phyloP scores from a whole-genome alignment of 164 flowering plant genomes.

The Platanus orientalis region DNA sequence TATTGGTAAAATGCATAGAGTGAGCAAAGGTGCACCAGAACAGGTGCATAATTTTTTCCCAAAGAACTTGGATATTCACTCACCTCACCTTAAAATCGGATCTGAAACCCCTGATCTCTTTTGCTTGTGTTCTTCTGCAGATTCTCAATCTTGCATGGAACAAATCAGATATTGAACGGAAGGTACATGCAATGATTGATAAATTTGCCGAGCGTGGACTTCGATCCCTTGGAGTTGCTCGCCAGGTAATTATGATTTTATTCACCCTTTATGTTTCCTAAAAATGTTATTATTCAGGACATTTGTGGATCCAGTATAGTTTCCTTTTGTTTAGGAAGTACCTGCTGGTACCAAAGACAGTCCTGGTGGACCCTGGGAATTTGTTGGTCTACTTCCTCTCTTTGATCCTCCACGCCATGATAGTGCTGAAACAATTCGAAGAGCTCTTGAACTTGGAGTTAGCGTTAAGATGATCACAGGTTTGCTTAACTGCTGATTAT shows the following conservation, averaged over 20 bases:
- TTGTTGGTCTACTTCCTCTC: no score
- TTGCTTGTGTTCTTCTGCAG: conserved; percentile 21
- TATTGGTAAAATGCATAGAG: conserved; percentile 49
- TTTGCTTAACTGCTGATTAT: no score
- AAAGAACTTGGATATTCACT: not conserved
- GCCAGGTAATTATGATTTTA: conserved; percentile 34
- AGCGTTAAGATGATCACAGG: no score
- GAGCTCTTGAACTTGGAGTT: no score
- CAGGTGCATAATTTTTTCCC: conserved; percentile 21
- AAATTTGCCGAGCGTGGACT: no score
- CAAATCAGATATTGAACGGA: conserved; percentile 38
- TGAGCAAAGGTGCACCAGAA: no score
- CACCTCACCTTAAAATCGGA: not conserved
- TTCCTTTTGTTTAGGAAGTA: no score
- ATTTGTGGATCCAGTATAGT: not conserved
- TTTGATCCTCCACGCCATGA: no score
- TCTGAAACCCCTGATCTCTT: not conserved
- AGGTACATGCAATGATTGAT: conserved; percentile 53
- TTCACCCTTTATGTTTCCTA: not conserved
- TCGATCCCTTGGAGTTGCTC: conserved; percentile 63
- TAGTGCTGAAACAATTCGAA: no score
- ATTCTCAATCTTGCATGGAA: conserved; percentile 47
- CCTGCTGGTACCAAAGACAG: no score
- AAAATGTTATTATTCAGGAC: not conserved
- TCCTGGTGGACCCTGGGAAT: no score